Base-by-base conservation (phyloP, 768 basidiomycete genomes). In the Obba rivulosa region DNA sequence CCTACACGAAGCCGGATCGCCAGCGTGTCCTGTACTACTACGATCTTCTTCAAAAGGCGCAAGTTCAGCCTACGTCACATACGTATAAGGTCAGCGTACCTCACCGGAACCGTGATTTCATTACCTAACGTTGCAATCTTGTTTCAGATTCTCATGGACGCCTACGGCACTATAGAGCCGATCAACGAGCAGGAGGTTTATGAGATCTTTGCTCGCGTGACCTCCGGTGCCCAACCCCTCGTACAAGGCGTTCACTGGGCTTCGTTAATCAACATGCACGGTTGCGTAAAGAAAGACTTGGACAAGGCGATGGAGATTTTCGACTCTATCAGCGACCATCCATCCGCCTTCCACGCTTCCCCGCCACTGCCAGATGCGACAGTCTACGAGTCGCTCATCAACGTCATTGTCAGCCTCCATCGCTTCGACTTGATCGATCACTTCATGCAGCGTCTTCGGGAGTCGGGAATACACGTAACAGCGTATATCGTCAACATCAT, bases 401-500 rank as follows among this genome's bases (percentile, higher is more conserved):
- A 89, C 63, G 87, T 87, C 23, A 69, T 94, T 36, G 82, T 92
- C 40, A 83, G 81, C 3, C 80, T 85, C 62, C 84, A 83, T 31
- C 82, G 85, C 14, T 73, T 85, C 45, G 92, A 93, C 54, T 78
- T 93, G 40, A 76, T 93, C 21, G 81, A 83, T 0, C 57, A 68
- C 16, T 92, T 90, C 62, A 64, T 86, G 31, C 62, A 69, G 25
- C 78, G 79, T 49, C 80, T 97, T 71, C 69, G 67, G 20, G 57
- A 66, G 1, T 71, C 76, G 5, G 80, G 81, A 25, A 80, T 93
- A 8, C 86, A 87, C 58, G 85, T 92, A 80, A 97, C 94, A 2
- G 93, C 95, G 5, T 99, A 99, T 66, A 88, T 97, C 55, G 87
- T 86, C 22, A 97, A 97, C 69, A 74, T 85, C 48, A 69, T 91